Evolutionary conservation across 371 early-diverging fungal species (phyloP), one percentile per base, ranked within the genome.

Genomic region (Smittium mucronatum): DNA sequence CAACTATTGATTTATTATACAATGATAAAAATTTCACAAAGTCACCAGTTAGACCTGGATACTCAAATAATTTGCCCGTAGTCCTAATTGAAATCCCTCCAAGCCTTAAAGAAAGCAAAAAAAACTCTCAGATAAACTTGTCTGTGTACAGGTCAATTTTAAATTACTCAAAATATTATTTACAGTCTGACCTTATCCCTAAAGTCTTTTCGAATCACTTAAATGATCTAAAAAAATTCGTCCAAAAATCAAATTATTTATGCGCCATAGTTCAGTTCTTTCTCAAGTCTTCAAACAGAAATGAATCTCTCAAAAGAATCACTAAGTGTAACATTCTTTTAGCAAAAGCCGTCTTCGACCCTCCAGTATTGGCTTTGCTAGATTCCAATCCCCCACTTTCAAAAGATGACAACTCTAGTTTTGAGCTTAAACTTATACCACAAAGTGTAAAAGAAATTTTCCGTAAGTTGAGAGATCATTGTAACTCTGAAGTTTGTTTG

Each of bases 141-240:
- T 47, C 47, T 11, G 21, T 47, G 5, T 47, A 47, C 21, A 57
- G 32, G 32, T 60, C 70, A 26, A 26, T 58, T 61, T 64, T 64
- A n/a, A 65, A 71, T 35, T 69, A 72, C 34, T 59, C 47, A 29
- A 58, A 64, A 31, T 36, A 63, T 35, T 35, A 36, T 31, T n/a
- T 63, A 2, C 59, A 31, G 59, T 30, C 28, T 57, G 36, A 1
- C 11, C 1, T 11, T 33, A 36, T 34, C 25, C 72, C 70, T 57
- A 25, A 70, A 57, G 71, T 65, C 32, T 71, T 78, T 33, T 47
- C 73, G 29, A 75, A 74, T 0, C 74, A 76, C 33, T 71, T 78
- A 28, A 74, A 74, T 16, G 74, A 77, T 67, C 75, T 77, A 15
- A 64, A 73, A 21, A 76, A 71, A 35, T 77, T 77, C 67, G 78